Percentiles rank a stretch among this genome's conserved stretches.
phyloP scores from a whole-genome alignment of 2,329 filamentous ascomycete species.

The Beauveria sp. region DNA sequence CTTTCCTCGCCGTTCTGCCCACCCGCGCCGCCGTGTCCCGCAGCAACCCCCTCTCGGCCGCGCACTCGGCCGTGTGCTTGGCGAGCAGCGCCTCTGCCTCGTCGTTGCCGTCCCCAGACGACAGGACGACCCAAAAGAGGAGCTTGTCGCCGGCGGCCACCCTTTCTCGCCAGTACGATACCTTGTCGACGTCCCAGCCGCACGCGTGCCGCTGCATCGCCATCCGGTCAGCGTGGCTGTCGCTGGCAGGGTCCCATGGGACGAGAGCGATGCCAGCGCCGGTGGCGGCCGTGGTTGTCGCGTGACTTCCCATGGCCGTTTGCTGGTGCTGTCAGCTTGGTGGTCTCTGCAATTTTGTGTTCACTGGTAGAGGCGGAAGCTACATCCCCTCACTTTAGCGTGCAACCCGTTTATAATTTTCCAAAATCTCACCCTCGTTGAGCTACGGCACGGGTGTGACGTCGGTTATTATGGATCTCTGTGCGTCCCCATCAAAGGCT shows the following conservation, averaged over 20 bases:
- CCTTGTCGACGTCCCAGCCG: constrained; percentile 33
- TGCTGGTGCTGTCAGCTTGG: neutral
- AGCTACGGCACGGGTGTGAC: too few species aligned
- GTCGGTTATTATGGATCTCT: too few species aligned
- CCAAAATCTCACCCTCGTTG: too few species aligned
- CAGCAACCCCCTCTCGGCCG: constrained; percentile 17
- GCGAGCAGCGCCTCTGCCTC: constrained; percentile 19
- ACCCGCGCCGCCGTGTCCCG: constrained; percentile 27
- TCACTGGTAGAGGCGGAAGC: too few species aligned
- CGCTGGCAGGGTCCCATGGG: constrained; percentile 35
- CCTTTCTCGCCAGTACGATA: constrained; percentile 27
- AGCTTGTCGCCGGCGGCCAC: constrained; percentile 27
- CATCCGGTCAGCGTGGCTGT: constrained; percentile 32
- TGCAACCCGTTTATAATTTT: too few species aligned
- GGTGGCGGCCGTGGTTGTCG: neutral
- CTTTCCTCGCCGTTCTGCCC: constrained; percentile 20
- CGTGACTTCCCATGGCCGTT: neutral
- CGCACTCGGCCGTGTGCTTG: constrained; percentile 17
- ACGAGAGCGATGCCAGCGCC: constrained; percentile 27
- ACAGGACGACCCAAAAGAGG: constrained; percentile 32
- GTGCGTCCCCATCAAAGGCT: too few species aligned
- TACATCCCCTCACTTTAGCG: too few species aligned
- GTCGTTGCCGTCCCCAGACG: neutral
- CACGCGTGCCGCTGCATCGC: constrained; percentile 37
- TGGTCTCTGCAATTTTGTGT: neutral